Base-by-base conservation (phyloP, 2,329 filamentous ascomycete species). In the Phyllosticta citriasiana region DNA sequence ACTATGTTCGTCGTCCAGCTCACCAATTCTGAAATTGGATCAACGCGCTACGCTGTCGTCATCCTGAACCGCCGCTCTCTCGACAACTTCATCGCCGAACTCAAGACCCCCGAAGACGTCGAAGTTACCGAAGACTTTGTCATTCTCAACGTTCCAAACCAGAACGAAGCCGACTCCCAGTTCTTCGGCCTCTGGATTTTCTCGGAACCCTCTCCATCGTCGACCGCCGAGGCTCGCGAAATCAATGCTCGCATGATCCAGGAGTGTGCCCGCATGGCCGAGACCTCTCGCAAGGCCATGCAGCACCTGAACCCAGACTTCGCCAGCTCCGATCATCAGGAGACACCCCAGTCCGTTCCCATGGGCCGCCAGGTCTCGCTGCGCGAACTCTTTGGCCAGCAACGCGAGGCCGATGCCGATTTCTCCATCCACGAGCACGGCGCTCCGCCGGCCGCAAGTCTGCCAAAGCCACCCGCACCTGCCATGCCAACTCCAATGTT, bases 1-100 rank as follows among this genome's bases (percentile, higher is more conserved):
- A 89, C 90, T 12, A 79, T 97, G 65, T 99, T 97, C 73, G 84
- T 97, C 59, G 95, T 89, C 78, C 82, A 88, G 65, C 76, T 86
- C 16, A 66, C 66, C 2, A 69, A 70, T 6, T 68, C 66, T 3
- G 63, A 83, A 59, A 63, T 65, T 9, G 70, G 68, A 55, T 64
- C 66, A 14, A 70, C 76, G 54, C 72, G 77, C 25, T 80, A 76
- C 66, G 72, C 70, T 56, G 74, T 77, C 25, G 69, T 79, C 57
- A 77, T 81, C 10, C 66, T 80, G 55, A 80, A 80, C 63, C 72
- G 79, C 26, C 76, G 77, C 56, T 75, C 76, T 12, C 69, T 79
- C 52, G 77, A 80, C 57, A 80, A 79, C 65, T 80, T 80, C 68
- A 67, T 69, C 57, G 66, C 73, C 53, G 76, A 79, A 59, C 68